These are phyloP conservation scores for Metschnikowia colocasiae DNA, from an alignment of 805 yeast genomes.

Conservation along the genomic window DNA sequence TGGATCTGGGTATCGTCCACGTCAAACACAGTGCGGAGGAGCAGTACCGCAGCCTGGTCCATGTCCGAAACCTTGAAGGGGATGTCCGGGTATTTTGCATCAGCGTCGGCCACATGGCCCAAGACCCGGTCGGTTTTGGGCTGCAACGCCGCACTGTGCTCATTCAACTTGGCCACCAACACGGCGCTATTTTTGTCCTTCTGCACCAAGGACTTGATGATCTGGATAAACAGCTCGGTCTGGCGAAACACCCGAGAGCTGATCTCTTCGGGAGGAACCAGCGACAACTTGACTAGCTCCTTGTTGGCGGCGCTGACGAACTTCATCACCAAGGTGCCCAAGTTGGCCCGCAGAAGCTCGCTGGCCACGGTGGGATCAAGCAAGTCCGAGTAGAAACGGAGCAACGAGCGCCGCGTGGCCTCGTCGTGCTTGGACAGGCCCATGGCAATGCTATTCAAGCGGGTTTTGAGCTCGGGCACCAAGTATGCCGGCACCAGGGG, in stretches of 20 bases:
- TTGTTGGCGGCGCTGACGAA: conserved; percentile 53
- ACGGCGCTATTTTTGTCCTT: conserved; percentile 37
- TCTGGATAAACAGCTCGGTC: conserved; percentile 33
- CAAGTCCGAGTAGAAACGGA: conserved; percentile 61
- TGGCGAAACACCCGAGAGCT: conserved; percentile 35
- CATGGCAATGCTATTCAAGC: conserved; percentile 46
- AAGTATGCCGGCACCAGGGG: conserved; percentile 35
- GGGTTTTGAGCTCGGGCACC: conserved; percentile 35
- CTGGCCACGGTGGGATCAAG: conserved; percentile 44
- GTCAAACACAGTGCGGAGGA: conserved; percentile 47
- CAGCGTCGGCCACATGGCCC: conserved; percentile 7
- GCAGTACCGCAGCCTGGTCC: conserved; percentile 40
- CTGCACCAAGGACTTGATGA: conserved; percentile 35
- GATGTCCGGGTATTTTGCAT: conserved; percentile 36
- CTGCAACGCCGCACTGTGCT: conserved; percentile 36
- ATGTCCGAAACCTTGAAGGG: conserved; percentile 54
- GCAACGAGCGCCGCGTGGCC: conserved; percentile 51
- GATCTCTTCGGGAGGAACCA: conserved; percentile 26
- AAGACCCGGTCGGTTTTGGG: conserved; percentile 18
- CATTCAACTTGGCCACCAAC: conserved; percentile 41
- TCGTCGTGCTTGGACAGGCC: conserved; percentile 40
- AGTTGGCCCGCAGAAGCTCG: conserved; percentile 29
- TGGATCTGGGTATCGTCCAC: conserved; percentile 50
- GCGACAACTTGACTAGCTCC: conserved; percentile 45
- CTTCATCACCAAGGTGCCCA: conserved; percentile 48